These are phyloP conservation scores for Phytophthora parvispora DNA, from an alignment of 352 stramenopile genomes.

Conservation along the genomic window DNA sequence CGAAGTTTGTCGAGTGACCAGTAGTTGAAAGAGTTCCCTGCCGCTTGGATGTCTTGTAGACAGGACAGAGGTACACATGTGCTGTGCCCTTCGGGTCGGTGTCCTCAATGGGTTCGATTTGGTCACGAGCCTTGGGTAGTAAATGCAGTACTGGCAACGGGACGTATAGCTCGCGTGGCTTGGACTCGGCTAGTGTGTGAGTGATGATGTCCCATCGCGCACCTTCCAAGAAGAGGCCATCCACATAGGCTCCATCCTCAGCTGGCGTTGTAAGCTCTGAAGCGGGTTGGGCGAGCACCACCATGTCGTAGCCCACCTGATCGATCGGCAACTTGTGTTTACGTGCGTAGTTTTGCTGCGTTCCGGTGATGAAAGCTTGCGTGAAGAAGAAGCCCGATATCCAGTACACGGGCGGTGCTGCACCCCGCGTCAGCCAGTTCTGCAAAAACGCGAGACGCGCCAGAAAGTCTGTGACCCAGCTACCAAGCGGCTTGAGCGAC, in stretches of 20 bases:
- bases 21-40: constrained; percentile 95
- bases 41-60: constrained; percentile 95
- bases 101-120: constrained; percentile 93
- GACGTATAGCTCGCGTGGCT: constrained; percentile 89
- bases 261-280: constrained; percentile 60
- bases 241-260: constrained; percentile 90
- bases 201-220: constrained; percentile 81
- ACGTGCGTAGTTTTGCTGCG: constrained; percentile 94
- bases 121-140: constrained; percentile 76
- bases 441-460: constrained; percentile 84
- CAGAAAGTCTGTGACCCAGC: constrained; percentile 94
- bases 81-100: constrained; percentile 91
- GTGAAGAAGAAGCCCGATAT: constrained; percentile 97
- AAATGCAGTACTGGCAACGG: constrained; percentile 90
- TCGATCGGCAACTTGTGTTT: constrained; percentile 94
- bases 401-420: constrained; percentile 92
- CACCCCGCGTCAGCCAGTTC: constrained; percentile 83
- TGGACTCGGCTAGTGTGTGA: constrained; percentile 87
- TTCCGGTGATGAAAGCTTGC: constrained; percentile 96
- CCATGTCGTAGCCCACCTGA: constrained; percentile 92
- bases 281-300: constrained; percentile 66
- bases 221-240: constrained; percentile 94
- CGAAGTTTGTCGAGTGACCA: constrained; percentile 97
- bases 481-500: constrained; percentile 93
- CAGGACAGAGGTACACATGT: constrained; percentile 93